Evolutionary conservation across 352 stramenopile genomes (phyloP), one percentile per base, ranked within the genome.

Genomic region (Phytophthora fragariaefolia): DNA sequence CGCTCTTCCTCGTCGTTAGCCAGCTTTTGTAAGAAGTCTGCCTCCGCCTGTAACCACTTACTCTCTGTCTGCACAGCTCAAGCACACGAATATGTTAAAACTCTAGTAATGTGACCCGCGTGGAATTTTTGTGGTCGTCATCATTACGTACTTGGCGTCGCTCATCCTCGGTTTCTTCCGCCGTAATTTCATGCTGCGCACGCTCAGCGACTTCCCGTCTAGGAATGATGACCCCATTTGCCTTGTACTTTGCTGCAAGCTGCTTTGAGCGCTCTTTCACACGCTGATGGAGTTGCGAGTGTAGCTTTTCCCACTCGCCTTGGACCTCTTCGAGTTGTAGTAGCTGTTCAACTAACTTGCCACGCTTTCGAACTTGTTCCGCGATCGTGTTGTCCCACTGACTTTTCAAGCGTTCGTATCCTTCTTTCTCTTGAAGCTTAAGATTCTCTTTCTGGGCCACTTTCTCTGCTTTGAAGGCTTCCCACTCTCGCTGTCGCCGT

Each of bases 401-500:
- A 2, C 18, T 46, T 32, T 88, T 79, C 3, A 91, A 58, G 4
- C 48, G 23, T 8, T 75, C 65, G 45, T 86, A 82, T 18, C 64
- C 63, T 0, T 76, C 73, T 6, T 69, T 69, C 12, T 77, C 71
- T n/a, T 78, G 53, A 1, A 61, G 48, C 30, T 87, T 88, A 6
- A 80, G 57, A 3, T 71, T 60, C 28, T 89, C 83, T 23, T 79
- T 77, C 2, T 63, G 77, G 6, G 69, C 73, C 2, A 81, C 47
- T 4, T 72, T 69, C 5, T 77, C 63, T 6, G 26, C 50, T 48
- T 87, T 82, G 32, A 91, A 89, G 12, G 66, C 69, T 8, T 89
- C 80, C 83, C 85, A 91, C 49, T 86, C 68, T 1, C 83, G 79
- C 47, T 90, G 77, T 0, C 85, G 78, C 17, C 72, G 67, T 42